A percentile compares a stretch with the other conserved stretches of the same genome.
Conservation (phyloP, 1,139 yeast species). For the Zygosaccharomyces pseudobailii region DNA sequence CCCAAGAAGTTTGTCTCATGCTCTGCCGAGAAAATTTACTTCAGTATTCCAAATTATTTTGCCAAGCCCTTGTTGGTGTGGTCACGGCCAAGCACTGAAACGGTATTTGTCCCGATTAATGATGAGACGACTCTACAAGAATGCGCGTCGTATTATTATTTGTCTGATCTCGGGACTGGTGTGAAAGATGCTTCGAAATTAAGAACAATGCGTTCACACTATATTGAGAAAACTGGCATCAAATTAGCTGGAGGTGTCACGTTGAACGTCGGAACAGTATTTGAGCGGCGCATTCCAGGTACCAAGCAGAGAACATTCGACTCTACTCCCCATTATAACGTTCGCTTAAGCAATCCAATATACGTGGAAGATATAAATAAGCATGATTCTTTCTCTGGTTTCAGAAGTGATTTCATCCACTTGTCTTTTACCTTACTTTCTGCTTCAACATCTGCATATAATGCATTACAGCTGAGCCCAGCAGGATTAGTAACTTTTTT, state of each 20-base stretch:
- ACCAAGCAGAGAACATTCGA: slow-evolving; percentile 44
- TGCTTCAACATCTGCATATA: slow-evolving; percentile 43
- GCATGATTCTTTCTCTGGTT: slow-evolving; percentile 73
- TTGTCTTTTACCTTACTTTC: slow-evolving; percentile 70
- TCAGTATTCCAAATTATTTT: slow-evolving; percentile 67
- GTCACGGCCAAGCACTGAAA: slow-evolving; percentile 47
- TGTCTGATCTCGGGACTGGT: slow-evolving; percentile 33
- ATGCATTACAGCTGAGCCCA: slow-evolving; percentile 76
- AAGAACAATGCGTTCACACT: slow-evolving; percentile 22
- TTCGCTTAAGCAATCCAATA: slow-evolving; percentile 60
- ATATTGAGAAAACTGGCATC: slow-evolving; percentile 51
- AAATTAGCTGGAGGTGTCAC: slow-evolving; percentile 57
- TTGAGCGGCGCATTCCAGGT: slow-evolving; percentile 43
- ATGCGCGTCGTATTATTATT: slow-evolving; percentile 50
- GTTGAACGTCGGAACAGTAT: slow-evolving; percentile 53
- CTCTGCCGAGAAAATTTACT: slow-evolving; percentile 59
- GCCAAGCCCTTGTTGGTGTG: slow-evolving; percentile 56
- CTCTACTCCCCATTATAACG: slow-evolving; percentile 67
- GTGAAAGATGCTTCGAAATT: slow-evolving; percentile 21
- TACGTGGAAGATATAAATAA: slow-evolving; percentile 41
- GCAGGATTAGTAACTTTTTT: slow-evolving; percentile 61
- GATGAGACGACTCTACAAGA: slow-evolving; percentile 40
- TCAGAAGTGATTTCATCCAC: slow-evolving; percentile 72
- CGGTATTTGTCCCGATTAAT: slow-evolving; percentile 44
- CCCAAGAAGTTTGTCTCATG: slow-evolving; percentile 61